These are phyloP conservation scores for Leccinum fallax DNA, from an alignment of 1,284 basidiomycete species.

Conservation along the genomic window DNA sequence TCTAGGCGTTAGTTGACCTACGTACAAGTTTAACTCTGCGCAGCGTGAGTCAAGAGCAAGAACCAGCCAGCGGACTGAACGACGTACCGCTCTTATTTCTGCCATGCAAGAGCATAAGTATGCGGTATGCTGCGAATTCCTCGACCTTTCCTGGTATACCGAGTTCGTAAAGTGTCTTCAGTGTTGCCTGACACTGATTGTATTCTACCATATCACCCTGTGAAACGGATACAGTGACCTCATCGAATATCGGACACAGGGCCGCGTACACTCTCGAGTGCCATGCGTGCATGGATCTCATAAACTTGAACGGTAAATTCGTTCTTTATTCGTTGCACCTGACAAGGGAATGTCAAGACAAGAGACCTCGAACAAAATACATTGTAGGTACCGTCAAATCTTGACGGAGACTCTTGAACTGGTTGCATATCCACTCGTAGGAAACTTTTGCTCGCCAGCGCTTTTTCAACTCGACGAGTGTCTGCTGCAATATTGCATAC, in stretches of 20 bases:
- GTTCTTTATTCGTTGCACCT: conserved; percentile 99
- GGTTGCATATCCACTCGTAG: conserved; percentile 95
- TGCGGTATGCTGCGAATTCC: conserved; percentile 97
- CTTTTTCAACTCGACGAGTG: conserved; percentile 84
- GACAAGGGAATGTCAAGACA: conserved; percentile 25
- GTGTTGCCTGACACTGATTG: conserved; percentile 94
- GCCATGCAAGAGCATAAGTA: conserved; percentile 94
- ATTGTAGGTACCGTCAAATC: conserved; percentile 85
- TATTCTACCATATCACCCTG: conserved; percentile 98
- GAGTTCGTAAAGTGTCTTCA: conserved; percentile 90
- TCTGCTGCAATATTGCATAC: conserved; percentile 81
- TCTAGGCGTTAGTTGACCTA: conserved; percentile 92
- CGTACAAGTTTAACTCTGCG: conserved; percentile 90
- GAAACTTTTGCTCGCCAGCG: conserved; percentile 86
- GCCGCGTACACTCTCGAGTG: conserved; percentile 81
- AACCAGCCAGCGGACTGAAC: background rate
- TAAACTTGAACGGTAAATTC: conserved; percentile 98
- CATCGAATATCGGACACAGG: conserved; percentile 8
- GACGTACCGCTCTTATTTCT: conserved; percentile 88
- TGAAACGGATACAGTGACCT: conserved; percentile 17
- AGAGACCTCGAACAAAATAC: conserved; percentile 9
- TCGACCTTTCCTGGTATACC: conserved; percentile 89
- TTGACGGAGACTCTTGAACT: conserved; percentile 97
- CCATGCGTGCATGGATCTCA: conserved; percentile 98
- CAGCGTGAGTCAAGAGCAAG: background rate